A percentile compares a stretch with the other conserved stretches of the same genome.
These are phyloP conservation scores for Arthonia radiata DNA, from an alignment of 495 filamentous ascomycete genomes.

Conservation along the genomic window DNA sequence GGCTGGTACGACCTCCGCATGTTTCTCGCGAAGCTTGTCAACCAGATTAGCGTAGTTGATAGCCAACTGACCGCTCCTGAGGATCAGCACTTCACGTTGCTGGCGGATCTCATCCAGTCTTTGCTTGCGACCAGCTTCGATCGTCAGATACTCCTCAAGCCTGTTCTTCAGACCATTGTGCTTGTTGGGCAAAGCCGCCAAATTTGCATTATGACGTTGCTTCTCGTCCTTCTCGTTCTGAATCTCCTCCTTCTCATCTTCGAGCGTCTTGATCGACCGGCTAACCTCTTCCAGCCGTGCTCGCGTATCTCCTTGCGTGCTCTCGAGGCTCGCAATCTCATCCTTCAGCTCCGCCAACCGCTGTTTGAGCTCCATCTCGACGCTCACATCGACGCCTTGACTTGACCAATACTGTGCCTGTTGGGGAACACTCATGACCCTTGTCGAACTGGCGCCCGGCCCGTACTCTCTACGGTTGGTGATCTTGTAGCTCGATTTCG, in stretches of 20 bases:
- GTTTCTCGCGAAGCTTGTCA: constrained; percentile 26
- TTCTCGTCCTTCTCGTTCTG: constrained; percentile 25
- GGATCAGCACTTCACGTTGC: constrained; percentile 27
- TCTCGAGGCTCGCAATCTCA: constrained; percentile 13
- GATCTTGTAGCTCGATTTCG: constrained; percentile 30
- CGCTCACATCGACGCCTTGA: constrained; percentile 39
- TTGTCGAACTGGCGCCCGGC: constrained; percentile 35
- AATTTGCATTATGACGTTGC: constrained; percentile 36
- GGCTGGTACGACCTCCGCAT: constrained; percentile 38
- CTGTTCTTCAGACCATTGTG: constrained; percentile 25
- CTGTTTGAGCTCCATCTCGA: constrained; percentile 25
- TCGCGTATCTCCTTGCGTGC: not conserved
- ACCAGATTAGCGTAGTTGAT: constrained; percentile 39
- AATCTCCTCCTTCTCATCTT: constrained; percentile 19
- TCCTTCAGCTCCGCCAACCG: constrained; percentile 12
- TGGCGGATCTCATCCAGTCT: constrained; percentile 19
- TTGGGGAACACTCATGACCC: constrained; percentile 25
- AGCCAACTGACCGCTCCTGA: constrained; percentile 36
- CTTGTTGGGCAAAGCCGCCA: constrained; percentile 39
- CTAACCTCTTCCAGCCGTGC: constrained; percentile 12
- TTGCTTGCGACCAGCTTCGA: constrained; percentile 18
- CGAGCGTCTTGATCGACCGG: constrained; percentile 9
- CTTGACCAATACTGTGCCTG: constrained; percentile 46
- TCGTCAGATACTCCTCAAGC: constrained; percentile 16
- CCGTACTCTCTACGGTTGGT: constrained; percentile 52